These are phyloP conservation scores for Pleodorina starrii DNA, from an alignment of 139 green algal genomes.

Conservation along the genomic window DNA sequence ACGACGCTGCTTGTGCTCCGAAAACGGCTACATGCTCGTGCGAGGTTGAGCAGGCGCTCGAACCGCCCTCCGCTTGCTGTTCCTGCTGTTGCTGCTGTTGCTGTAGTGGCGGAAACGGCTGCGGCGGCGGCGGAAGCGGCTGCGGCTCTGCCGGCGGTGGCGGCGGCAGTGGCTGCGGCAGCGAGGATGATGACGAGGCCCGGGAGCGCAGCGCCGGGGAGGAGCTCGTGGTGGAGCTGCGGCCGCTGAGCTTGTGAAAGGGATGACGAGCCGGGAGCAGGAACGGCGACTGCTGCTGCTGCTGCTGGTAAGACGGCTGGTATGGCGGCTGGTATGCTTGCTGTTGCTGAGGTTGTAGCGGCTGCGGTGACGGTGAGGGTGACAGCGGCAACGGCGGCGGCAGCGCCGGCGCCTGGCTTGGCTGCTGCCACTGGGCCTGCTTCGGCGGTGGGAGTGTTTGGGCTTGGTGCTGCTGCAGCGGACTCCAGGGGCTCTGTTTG, in stretches of 20 bases:
- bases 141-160: too few relatives aligned
- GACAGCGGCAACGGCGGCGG: background rate
- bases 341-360: too few relatives aligned
- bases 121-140: too few relatives aligned
- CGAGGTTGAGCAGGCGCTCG: background rate
- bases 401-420: background rate
- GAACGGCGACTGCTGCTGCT: background rate
- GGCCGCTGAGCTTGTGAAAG: background rate
- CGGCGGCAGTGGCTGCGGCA: too few relatives aligned
- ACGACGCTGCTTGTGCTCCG: too few relatives aligned
- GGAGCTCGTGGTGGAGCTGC: background rate
- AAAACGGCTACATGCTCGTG: background rate
- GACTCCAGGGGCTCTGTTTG: too few relatives aligned
- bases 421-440: background rate
- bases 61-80: background rate
- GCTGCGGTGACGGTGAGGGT: background rate
- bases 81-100: background rate
- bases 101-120: background rate
- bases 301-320: background rate
- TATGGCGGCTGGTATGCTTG: too few relatives aligned
- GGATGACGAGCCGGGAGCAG: background rate
- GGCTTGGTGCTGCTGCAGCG: too few relatives aligned
- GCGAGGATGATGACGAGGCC: background rate
- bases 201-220: background rate
- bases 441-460: background rate